These are phyloP conservation scores for Adansonia digitata DNA, from an alignment of 345 rosid genomes.

Conservation along the genomic window DNA sequence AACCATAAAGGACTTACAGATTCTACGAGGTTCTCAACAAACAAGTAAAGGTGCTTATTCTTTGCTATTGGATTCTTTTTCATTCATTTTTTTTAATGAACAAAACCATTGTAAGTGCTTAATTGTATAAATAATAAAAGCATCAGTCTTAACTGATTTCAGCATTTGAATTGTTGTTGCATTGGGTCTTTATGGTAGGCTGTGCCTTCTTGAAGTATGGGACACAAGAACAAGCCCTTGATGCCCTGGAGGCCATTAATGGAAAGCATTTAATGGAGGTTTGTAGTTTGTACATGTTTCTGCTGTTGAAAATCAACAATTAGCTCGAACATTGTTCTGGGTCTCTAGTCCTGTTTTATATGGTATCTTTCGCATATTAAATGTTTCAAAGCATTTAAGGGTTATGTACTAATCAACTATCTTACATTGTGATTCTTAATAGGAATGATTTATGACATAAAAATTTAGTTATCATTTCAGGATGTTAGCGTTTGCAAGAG, in stretches of 20 bases:
- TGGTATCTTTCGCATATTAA: not conserved
- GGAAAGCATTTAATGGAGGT: conserved; percentile 99
- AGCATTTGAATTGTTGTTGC: conserved; percentile 7
- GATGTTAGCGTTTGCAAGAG: not conserved
- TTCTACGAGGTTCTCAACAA: conserved; percentile 91
- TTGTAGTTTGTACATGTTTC: conserved; percentile 18
- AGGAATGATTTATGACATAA: not conserved
- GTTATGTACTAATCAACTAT: not conserved
- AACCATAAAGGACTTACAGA: conserved; percentile 74
- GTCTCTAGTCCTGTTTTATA: conserved; percentile 4
- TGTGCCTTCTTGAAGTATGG: conserved; percentile 97
- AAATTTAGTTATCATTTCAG: not conserved
- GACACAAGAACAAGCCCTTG: conserved; percentile 87
- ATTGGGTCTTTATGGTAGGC: conserved; percentile 38
- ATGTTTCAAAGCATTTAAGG: not conserved
- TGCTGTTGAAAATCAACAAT: not conserved
- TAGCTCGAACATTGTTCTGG: not conserved
- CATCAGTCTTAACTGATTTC: conserved; percentile 16
- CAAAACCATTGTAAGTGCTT: not conserved
- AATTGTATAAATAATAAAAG: not conserved
- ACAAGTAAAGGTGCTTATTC: conserved; percentile 81
- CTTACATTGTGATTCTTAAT: not conserved
- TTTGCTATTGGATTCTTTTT: not conserved
- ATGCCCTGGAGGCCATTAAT: conserved; percentile 79
- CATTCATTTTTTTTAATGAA: not conserved